Base-by-base conservation (phyloP, 352 stramenopile genomes). In the Globisporangium orthogonon region DNA sequence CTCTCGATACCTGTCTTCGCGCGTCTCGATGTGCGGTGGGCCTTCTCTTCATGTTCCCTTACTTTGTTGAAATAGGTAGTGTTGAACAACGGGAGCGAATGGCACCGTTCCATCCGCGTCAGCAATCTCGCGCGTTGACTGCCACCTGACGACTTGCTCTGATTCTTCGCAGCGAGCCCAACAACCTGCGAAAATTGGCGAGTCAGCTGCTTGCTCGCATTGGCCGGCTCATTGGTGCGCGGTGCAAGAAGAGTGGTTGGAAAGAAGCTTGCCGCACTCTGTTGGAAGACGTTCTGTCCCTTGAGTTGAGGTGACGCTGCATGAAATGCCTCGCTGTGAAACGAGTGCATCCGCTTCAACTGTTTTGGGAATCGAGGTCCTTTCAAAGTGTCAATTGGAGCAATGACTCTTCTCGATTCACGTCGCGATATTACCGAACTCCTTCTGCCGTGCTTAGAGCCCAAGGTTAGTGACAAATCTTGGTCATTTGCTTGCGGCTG, bases 1-100 rank as follows among this genome's bases (percentile, higher is more conserved):
- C 59, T 66, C 52, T 74, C 65, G 15, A 76, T 71, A 0, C 61
- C 65, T 2, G 41, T 58, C 7, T 59, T 37, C 2, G 51, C 52
- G 17, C 58, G 57, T 13, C 54, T 56, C 3, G 23, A 45, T 6
- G 18, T 41, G 11, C 15, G 31, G 18, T 50, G 50, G 0, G 40
- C 28, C 9, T 46, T 9, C 23, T 78, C 71, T 30, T 78, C 70
- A 0, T 63, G 48, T 6, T 40, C 13, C n/a, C 67, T 73, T 11
- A 61, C 55, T 13, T 29, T 44, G 1, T 69, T 60, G 46, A 87
- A 89, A 49, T 76, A 89, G 0, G 57, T 45, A 0, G 39, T 41
- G 2, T 71, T 63, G 40, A 89, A 89, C 3, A 54, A 18, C 23
- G 79, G 75, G 1, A 89, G 58, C 0, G 79, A 89, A 3, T 65